phyloP scores from a whole-genome alignment of 768 basidiomycete species.

The Termitomyces sp. region DNA sequence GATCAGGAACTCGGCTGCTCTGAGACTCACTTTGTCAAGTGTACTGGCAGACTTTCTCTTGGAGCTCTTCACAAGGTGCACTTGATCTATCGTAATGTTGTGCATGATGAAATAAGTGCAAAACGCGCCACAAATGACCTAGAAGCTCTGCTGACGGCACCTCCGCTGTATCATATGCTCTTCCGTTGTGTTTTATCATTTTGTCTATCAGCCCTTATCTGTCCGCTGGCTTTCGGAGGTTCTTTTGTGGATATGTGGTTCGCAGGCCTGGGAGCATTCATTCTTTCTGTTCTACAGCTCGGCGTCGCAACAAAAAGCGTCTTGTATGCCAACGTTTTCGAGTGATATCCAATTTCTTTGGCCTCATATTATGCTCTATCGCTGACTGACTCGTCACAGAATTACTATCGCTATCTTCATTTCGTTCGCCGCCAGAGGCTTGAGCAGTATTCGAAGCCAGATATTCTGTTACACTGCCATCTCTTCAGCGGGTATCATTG shows the following conservation, averaged over 20 bases:
- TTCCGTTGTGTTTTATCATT: slow-evolving; percentile 67
- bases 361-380: slow-evolving; percentile 19
- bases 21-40: slow-evolving; percentile 86
- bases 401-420: slow-evolving; percentile 79
- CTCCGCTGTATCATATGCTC: slow-evolving; percentile 57
- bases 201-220: slow-evolving; percentile 69
- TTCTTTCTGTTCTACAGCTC: slow-evolving; percentile 68
- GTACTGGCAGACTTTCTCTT: slow-evolving; percentile 68
- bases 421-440: slow-evolving; percentile 74
- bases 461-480: slow-evolving; percentile 92
- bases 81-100: slow-evolving; percentile 76
- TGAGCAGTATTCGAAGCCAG: slow-evolving; percentile 70
- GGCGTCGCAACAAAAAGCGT: slow-evolving; percentile 69
- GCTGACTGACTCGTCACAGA: slow-evolving; percentile 28
- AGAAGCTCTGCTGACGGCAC: slow-evolving; percentile 53
- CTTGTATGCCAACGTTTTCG: slow-evolving; percentile 87
- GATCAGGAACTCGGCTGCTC: slow-evolving; percentile 87
- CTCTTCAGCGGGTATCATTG: slow-evolving; percentile 81
- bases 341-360: slow-evolving; percentile 36
- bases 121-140: slow-evolving; percentile 64
- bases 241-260: slow-evolving; percentile 84
- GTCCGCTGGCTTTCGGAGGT: slow-evolving; percentile 80
- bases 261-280: slow-evolving; percentile 62
- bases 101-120: slow-evolving; percentile 90
- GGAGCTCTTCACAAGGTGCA: slow-evolving; percentile 85